Base-by-base conservation (phyloP, 2,329 filamentous ascomycete species). In the Nemania diffusa region DNA sequence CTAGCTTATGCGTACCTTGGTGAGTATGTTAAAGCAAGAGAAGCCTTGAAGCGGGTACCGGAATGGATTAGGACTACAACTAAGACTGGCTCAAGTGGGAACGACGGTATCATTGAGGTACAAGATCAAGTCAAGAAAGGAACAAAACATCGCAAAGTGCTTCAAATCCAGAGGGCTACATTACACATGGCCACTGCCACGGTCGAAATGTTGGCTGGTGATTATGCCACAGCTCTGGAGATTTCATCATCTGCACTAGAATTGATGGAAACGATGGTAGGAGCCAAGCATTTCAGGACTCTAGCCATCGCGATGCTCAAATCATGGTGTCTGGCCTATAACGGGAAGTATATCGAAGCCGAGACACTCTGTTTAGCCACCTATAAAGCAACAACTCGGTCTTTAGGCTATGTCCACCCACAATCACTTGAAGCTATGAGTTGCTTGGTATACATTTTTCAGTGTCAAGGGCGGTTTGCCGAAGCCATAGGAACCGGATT, bases 281-380 rank as follows among this genome's bases (percentile, higher is more conserved):
- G 29, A 24, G n/a, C 51, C 11, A 37, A 37, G 26, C 51, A 55
- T n/a, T 55, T 37, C 29, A 55, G n/a, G 9, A 53, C 50, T 34
- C n/a, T 53, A 13, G 50, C 27, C 13, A 11, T 13, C 50, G 50
- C 50, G n/a, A 24, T 13, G 34, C 50, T 53, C 5, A 32, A 32
- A 11, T 2, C 51, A 20, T 55, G 51, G 51, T 55, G 51, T 32
- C 15, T 55, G 29, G 51, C 15, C 13, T 55, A 37, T 9, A 55
- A 55, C 11, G 51, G 51, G 5, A 24, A 37, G n/a, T 55, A 55
- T 37, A 15, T 55, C 11, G 51, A 55, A 22, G 51, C 51, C 27
- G 50, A 53, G 27, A 17, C 26, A 53, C 50, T 53, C 50, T 32
- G 27, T n/a, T 32, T 13, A 20, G 32, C 17, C 8, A 55, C 51